Evolutionary conservation across 805 yeast species (phyloP), one percentile per base, ranked within the genome.

Genomic region (Tetrapisispora iriomotensis): DNA sequence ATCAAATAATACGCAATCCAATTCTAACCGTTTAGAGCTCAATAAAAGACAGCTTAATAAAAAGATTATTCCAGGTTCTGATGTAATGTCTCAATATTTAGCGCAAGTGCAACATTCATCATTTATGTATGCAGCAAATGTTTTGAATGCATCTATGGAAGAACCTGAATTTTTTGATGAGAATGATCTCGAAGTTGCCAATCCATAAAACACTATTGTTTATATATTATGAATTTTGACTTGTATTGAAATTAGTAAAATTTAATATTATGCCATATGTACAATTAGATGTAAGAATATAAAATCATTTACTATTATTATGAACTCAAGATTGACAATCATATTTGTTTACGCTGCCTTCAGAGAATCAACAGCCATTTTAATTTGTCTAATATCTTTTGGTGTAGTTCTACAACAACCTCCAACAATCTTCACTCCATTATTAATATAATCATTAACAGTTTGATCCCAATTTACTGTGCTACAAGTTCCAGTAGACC

Each of bases 321-420:
- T n/a, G n/a, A n/a, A n/a, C n/a, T n/a, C n/a, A n/a, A n/a, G n/a
- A n/a, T n/a, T n/a, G n/a, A n/a, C n/a, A n/a, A n/a, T n/a, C n/a
- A n/a, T n/a, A n/a, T n/a, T n/a, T n/a, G n/a, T n/a, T n/a, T n/a
- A n/a, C n/a, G n/a, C n/a, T n/a, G n/a, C 8, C 10, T 8, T 23
- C 13, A 23, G 38, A 27, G 41, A 38, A 3, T 43, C 23, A 2
- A 49, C 47, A 5, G 58, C 53, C 3, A 25, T 34, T 8, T 45
- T 36, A 9, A 58, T 47, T 36, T 46, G 38, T 29, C 42, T 37
- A 29, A 56, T 56, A 35, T 57, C 75, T 1, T 53, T 47, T 0
- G 87, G 86, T 0, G 75, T 68, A 1, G 85, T 79, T 47, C 85
- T 67, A 45, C 90, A 82, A 57, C 90, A 82, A 2, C 88, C 90